Percentiles rank a stretch among this genome's conserved stretches.
phyloP scores from a whole-genome alignment of 345 rosid genomes.

The Salix arbutifolia region DNA sequence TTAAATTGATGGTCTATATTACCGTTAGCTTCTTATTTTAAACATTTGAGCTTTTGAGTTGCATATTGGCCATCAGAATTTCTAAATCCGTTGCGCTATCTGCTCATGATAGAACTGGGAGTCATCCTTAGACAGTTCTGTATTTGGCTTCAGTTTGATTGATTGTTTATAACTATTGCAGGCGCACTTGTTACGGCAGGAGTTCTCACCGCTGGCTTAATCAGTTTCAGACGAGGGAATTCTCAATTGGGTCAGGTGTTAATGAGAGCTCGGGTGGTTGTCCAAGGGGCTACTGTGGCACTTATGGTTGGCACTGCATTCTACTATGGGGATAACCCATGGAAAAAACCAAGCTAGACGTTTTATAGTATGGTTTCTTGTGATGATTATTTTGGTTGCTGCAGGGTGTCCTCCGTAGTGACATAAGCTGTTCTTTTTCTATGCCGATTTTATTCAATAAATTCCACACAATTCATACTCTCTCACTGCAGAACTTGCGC shows the following conservation, averaged over 20 bases:
- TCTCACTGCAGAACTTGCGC: background rate
- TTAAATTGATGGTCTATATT: too few species aligned
- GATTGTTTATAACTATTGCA: slow-evolving; percentile 18
- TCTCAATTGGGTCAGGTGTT: slow-evolving; percentile 65
- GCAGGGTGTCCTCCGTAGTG: background rate
- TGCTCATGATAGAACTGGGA: background rate
- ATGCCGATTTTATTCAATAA: background rate
- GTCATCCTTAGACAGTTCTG: background rate
- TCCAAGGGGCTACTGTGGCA: slow-evolving; percentile 82
- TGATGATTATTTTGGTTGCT: background rate
- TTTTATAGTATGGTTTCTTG: background rate
- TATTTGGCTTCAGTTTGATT: background rate
- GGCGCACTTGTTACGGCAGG: slow-evolving; percentile 94
- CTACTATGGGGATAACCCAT: slow-evolving; percentile 84
- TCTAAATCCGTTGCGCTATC: background rate
- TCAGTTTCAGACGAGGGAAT: slow-evolving; percentile 75
- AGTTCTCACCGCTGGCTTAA: slow-evolving; percentile 92
- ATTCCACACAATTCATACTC: background rate
- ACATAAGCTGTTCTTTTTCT: background rate
- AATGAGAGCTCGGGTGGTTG: slow-evolving; percentile 83
- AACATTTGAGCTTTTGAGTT: background rate
- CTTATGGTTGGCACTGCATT: slow-evolving; percentile 86
- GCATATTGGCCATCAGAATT: background rate
- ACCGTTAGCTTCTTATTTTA: background rate
- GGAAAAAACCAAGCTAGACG: slow-evolving; percentile 38